Conservation (phyloP, 2,329 filamentous ascomycete species). For the Diaporthe vexans region DNA sequence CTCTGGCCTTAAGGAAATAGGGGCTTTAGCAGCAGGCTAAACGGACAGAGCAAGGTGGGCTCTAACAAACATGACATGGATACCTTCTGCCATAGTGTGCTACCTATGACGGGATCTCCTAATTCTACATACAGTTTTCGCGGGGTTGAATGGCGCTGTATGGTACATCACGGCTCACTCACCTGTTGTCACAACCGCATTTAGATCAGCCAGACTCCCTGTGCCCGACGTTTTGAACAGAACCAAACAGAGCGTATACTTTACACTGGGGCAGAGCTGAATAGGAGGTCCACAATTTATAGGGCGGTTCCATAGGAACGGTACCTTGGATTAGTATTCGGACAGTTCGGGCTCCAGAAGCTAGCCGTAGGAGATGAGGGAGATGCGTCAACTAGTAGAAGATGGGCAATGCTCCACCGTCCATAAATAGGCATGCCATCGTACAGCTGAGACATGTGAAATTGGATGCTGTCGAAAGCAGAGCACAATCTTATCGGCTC, state of each 20-base stretch:
- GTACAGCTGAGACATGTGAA: not conserved
- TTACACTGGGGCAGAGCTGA: not conserved
- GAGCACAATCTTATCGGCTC: conserved; percentile 27
- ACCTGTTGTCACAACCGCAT: not conserved
- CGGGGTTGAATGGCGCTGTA: not conserved
- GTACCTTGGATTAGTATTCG: not conserved
- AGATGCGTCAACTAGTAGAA: not conserved
- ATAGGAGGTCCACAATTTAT: not conserved
- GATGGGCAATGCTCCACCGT: not conserved
- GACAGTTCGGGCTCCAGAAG: not conserved
- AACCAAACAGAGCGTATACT: not conserved
- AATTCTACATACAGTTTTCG: not conserved
- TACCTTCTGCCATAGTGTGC: not conserved
- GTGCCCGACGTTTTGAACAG: no score
- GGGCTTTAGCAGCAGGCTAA: not conserved
- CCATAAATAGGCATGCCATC: not conserved
- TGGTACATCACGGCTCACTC: not conserved
- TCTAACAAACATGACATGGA: no score
- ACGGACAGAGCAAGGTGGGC: not conserved
- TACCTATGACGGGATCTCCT: not conserved
- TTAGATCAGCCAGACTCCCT: no score
- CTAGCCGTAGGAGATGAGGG: not conserved
- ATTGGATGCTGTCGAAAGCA: not conserved
- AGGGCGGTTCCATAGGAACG: not conserved
- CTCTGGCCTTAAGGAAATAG: no score